phyloP scores from a whole-genome alignment of 139 green algal genomes.

The Asterochloris sp. region DNA sequence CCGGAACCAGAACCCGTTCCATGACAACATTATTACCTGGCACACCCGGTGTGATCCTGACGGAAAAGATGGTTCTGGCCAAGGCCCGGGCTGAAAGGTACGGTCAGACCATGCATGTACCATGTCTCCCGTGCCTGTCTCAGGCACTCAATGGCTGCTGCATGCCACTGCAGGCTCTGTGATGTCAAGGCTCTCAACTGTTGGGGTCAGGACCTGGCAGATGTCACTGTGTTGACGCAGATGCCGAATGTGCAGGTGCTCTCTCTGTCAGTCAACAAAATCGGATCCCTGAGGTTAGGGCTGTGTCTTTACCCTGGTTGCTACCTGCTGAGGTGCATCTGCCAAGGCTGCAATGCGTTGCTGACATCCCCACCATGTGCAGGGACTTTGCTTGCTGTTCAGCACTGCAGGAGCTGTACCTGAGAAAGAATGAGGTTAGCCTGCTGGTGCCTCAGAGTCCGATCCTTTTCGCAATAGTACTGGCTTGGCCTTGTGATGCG shows the following conservation, averaged over 20 bases:
- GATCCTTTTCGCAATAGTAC: background rate
- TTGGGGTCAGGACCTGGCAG: slow-evolving; percentile 43
- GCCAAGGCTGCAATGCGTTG: background rate
- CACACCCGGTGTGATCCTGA: no score
- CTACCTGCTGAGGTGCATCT: background rate
- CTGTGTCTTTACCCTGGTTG: slow-evolving; percentile 29
- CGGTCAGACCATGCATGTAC: no score
- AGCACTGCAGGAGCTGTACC: slow-evolving; percentile 50
- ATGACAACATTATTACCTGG: no score
- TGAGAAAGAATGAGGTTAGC: slow-evolving; percentile 63
- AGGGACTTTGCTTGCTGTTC: slow-evolving; percentile 20
- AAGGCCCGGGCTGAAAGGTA: no score
- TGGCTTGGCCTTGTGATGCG: no score
- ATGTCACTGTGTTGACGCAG: slow-evolving; percentile 17
- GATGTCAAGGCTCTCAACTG: slow-evolving; percentile 41
- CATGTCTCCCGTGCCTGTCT: no score
- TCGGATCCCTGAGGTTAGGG: slow-evolving; percentile 44
- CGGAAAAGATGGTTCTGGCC: no score
- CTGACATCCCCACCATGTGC: background rate
- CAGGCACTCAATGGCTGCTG: no score
- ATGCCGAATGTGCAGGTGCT: slow-evolving; percentile 56
- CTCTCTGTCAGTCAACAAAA: slow-evolving; percentile 59
- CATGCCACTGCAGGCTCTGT: background rate
- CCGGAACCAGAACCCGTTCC: no score
- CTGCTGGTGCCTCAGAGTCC: background rate